A percentile compares a stretch with the other conserved stretches of the same genome.
phyloP scores from a whole-genome alignment of 225 moss, liverwort and hornwort species.

The Lunularia cruciata region DNA sequence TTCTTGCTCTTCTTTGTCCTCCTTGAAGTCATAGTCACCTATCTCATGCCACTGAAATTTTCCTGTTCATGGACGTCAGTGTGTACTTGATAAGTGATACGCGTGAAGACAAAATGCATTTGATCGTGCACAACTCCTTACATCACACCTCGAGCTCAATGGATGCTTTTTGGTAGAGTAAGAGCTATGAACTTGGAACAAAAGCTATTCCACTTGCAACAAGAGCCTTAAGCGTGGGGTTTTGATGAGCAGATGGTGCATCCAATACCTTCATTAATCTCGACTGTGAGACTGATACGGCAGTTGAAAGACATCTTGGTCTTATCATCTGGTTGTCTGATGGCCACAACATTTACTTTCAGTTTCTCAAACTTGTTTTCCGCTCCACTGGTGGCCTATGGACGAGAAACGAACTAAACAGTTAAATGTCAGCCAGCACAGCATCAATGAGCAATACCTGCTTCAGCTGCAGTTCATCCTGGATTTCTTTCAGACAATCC shows the following conservation, averaged over 20 bases:
- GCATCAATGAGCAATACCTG: neutral
- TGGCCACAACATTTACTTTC: constrained; percentile 29
- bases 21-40: constrained; percentile 34
- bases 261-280: constrained; percentile 25
- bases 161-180: neutral
- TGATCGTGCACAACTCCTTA: too few species aligned
- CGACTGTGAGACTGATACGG: constrained; percentile 35
- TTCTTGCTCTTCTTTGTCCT: constrained; percentile 26
- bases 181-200: neutral
- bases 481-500: too few species aligned
- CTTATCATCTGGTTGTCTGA: constrained; percentile 26
- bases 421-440: neutral
- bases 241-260: too few species aligned
- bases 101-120: too few species aligned
- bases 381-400: constrained; percentile 25
- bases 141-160: neutral
- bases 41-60: constrained; percentile 41
- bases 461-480: too few species aligned
- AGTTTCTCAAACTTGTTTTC: constrained; percentile 21
- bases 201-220: too few species aligned
- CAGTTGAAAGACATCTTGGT: constrained; percentile 32
- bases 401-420: neutral
- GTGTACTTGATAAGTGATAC: too few species aligned
- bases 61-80: constrained; percentile 17
- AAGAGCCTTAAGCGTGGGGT: too few species aligned